Percentiles rank a stretch among this genome's conserved stretches.
Conservation (phyloP, 2,329 filamentous ascomycete species). For the Zopfia rhizophila region DNA sequence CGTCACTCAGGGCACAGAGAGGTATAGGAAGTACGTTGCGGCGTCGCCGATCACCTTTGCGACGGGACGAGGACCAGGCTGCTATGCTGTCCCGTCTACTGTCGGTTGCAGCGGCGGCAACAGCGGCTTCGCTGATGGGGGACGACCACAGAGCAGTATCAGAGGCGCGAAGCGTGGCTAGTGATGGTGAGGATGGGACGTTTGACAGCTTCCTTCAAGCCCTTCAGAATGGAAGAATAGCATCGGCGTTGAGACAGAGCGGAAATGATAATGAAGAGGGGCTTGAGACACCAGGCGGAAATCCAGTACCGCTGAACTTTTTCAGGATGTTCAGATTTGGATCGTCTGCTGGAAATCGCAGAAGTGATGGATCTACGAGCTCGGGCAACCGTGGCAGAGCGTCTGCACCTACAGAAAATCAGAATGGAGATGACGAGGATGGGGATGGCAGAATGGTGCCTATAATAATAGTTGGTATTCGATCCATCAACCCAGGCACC, state of each 20-base stretch:
- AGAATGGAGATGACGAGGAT: conserved; percentile 48
- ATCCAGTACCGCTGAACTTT: conserved; percentile 70
- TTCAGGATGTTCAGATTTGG: conserved; percentile 76
- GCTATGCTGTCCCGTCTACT: conserved; percentile 70
- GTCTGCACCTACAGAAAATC: conserved; percentile 26
- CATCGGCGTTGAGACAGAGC: conserved; percentile 65
- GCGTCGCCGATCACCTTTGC: conserved; percentile 63
- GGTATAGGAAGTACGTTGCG: conserved; percentile 57
- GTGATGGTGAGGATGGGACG: conserved; percentile 68
- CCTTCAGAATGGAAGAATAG: conserved; percentile 68
- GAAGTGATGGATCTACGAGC: conserved; percentile 22
- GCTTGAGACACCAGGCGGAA: conserved; percentile 47
- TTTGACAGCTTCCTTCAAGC: conserved; percentile 72
- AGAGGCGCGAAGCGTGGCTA: conserved; percentile 64
- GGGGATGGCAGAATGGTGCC: conserved; percentile 70
- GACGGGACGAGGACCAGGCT: conserved; percentile 69
- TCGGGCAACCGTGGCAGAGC: conserved; percentile 37
- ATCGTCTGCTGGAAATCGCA: conserved; percentile 53
- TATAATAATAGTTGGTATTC: conserved; percentile 75
- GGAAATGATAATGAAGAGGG: conserved; percentile 54
- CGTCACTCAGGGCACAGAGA: conserved; percentile 41
- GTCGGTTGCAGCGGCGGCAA: conserved; percentile 71
- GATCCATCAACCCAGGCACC: conserved; percentile 68
- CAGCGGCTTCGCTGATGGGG: conserved; percentile 73
- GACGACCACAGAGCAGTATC: conserved; percentile 65